Percentiles rank a stretch among this genome's conserved stretches.
phyloP scores from a whole-genome alignment of 1,284 basidiomycete genomes.

The Thelephora terrestris region DNA sequence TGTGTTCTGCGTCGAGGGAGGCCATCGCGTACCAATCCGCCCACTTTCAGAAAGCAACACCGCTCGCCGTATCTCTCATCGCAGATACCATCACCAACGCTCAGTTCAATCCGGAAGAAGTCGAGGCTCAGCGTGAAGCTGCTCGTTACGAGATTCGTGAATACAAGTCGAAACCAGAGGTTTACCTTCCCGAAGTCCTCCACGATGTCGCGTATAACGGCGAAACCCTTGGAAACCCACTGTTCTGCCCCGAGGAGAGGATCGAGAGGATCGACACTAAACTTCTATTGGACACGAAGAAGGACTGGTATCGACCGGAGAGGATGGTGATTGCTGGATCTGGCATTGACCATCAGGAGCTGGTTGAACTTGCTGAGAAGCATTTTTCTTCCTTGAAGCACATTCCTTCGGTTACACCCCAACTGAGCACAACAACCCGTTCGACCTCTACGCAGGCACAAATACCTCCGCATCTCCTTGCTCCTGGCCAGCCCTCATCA shows the following conservation, averaged over 20 bases:
- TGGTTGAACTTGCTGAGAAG: slow-evolving; percentile 79
- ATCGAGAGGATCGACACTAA: slow-evolving; percentile 62
- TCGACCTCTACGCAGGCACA: slow-evolving; percentile 20
- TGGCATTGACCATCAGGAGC: slow-evolving; percentile 83
- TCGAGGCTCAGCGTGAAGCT: slow-evolving; percentile 79
- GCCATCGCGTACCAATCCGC: slow-evolving; percentile 98
- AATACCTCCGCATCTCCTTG: slow-evolving; percentile 42
- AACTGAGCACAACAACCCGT: slow-evolving; percentile 16
- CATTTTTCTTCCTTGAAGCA: slow-evolving; percentile 71
- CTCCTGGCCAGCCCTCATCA: slow-evolving; percentile 37
- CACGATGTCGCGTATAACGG: slow-evolving; percentile 79
- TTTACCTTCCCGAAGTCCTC: slow-evolving; percentile 89
- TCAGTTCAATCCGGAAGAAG: slow-evolving; percentile 67
- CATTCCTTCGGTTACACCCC: slow-evolving; percentile 20
- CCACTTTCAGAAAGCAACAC: slow-evolving; percentile 81
- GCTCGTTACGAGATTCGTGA: slow-evolving; percentile 92
- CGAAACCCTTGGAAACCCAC: slow-evolving; percentile 80
- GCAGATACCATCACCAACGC: slow-evolving; percentile 87
- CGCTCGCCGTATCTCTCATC: slow-evolving; percentile 79
- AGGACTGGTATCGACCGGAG: slow-evolving; percentile 87
- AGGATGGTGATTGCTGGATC: slow-evolving; percentile 92
- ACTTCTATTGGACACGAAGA: slow-evolving; percentile 60
- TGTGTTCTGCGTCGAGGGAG: slow-evolving; percentile 87
- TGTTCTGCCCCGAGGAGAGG: slow-evolving; percentile 83
- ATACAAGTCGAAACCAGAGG: slow-evolving; percentile 83